phyloP scores from a whole-genome alignment of 441 rosid genomes.

The Croton laevigatus region DNA sequence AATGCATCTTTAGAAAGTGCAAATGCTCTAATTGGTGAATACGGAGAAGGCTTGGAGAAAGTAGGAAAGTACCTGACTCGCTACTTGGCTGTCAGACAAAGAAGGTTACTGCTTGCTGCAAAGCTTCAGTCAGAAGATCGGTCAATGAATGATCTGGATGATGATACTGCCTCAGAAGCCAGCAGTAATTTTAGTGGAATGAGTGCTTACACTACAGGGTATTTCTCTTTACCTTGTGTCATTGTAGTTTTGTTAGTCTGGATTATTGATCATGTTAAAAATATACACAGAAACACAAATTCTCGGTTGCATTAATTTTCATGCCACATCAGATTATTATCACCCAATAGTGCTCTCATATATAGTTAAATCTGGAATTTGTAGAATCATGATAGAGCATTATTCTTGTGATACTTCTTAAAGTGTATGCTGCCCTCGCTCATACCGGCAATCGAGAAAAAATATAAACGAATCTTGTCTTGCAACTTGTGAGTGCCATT shows the following conservation, averaged over 20 bases:
- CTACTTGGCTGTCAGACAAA: slow-evolving; percentile 91
- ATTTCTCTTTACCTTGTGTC: slow-evolving; percentile 22
- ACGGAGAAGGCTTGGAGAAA: slow-evolving; percentile 75
- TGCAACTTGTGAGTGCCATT: background rate
- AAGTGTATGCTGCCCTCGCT: too few species aligned
- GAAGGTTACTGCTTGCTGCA: slow-evolving; percentile 86
- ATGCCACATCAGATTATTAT: slow-evolving; percentile 1
- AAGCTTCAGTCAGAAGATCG: slow-evolving; percentile 78
- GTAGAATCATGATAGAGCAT: background rate
- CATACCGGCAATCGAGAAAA: too few species aligned
- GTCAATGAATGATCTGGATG: slow-evolving; percentile 62
- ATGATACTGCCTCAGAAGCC: slow-evolving; percentile 87
- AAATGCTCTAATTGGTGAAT: slow-evolving; percentile 53
- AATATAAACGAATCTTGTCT: background rate
- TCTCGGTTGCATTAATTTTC: background rate
- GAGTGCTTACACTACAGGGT: slow-evolving; percentile 94
- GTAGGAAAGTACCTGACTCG: slow-evolving; percentile 91
- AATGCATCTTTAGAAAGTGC: slow-evolving; percentile 76
- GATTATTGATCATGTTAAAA: background rate
- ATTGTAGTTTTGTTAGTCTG: background rate
- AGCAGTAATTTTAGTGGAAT: slow-evolving; percentile 91
- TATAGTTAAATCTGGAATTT: background rate
- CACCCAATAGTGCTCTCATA: background rate
- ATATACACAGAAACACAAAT: background rate
- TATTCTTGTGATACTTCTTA: background rate